Evolutionary conservation across 129 eudicot species (phyloP), one percentile per base, ranked within the genome.

Genomic region (Calendula officinalis): DNA sequence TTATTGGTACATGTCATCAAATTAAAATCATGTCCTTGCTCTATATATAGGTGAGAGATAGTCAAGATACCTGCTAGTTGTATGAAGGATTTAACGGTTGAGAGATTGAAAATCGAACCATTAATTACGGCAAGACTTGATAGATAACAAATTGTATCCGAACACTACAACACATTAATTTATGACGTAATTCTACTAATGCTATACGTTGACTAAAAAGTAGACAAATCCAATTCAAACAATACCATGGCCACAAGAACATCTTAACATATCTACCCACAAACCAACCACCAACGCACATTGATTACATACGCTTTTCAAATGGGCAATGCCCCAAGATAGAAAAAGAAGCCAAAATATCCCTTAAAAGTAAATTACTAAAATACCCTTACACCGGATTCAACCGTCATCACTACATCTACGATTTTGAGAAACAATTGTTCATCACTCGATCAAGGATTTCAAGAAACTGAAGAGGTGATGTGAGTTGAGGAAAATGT

Each of bases 401-500:
- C 52, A 63, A 15, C 38, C 16, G 0, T 22, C 10, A 55, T 71
- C 43, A 70, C 77, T 56, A 74, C 67, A 60, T 63, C 82, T 63
- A 85, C 65, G 54, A 70, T 81, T 30, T 72, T 59, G 30, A 78
- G 73, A 71, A 80, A 62, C 77, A 43, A 9, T 38, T 12, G 9
- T 62, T 78, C 60, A 86, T 68, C 53, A 70, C 82, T 60, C 78
- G 72, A 51, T 73, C 83, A 56, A 92, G 46, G 55, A 88, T 80
- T 32, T 85, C 71, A 4, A 88, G 81, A 71, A 92, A 76, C 78
- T 85, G 75, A 41, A 44, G 16, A 52, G 80, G 91, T 5, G 82
- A 86, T 3, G 95, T 88, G 42, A 92, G 79, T 6, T 88, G 96
- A 11, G 98, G 98, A 47, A 92, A 92, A 66, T 92, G 98, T n/a